These are phyloP conservation scores for Lactarius sanguifluus DNA, from an alignment of 768 basidiomycete species.

Conservation along the genomic window DNA sequence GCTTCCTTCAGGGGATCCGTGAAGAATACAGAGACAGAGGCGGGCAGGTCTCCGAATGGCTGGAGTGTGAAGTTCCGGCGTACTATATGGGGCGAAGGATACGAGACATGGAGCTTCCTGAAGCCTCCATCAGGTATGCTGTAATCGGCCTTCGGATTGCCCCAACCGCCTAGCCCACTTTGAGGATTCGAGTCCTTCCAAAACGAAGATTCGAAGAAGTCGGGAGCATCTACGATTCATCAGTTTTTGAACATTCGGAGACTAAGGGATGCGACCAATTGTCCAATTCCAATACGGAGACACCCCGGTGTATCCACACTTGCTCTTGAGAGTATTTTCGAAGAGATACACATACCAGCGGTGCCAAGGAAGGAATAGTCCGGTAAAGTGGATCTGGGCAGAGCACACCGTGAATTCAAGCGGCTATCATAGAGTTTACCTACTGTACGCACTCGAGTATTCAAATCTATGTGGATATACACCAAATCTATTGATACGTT, in stretches of 20 bases:
- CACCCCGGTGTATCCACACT: conserved; percentile 32
- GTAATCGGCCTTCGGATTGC: conserved; percentile 30
- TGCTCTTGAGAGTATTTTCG: conserved; percentile 30
- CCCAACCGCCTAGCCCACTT: conserved; percentile 36
- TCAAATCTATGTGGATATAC: conserved; percentile 35
- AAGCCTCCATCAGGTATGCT: conserved; percentile 36
- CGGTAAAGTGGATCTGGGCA: conserved; percentile 32
- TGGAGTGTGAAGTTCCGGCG: conserved; percentile 39
- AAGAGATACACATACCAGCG: conserved; percentile 32
- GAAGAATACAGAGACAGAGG: conserved; percentile 15
- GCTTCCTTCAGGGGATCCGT: conserved; percentile 30
- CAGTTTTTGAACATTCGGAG: not conserved
- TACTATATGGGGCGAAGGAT: conserved; percentile 37
- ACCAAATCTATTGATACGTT: conserved; percentile 27
- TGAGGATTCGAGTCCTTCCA: conserved; percentile 30
- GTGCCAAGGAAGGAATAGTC: conserved; percentile 36
- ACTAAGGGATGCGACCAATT: conserved; percentile 21
- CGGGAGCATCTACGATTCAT: conserved; percentile 29
- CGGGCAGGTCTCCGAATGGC: conserved; percentile 30
- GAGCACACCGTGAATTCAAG: not conserved
- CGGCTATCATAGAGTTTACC: not conserved
- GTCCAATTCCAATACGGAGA: conserved; percentile 37
- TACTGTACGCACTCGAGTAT: conserved; percentile 8
- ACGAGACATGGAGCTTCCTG: conserved; percentile 33
- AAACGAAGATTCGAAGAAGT: conserved; percentile 30